Conservation (phyloP, 495 filamentous ascomycete genomes). For the Xylaria sp. region DNA sequence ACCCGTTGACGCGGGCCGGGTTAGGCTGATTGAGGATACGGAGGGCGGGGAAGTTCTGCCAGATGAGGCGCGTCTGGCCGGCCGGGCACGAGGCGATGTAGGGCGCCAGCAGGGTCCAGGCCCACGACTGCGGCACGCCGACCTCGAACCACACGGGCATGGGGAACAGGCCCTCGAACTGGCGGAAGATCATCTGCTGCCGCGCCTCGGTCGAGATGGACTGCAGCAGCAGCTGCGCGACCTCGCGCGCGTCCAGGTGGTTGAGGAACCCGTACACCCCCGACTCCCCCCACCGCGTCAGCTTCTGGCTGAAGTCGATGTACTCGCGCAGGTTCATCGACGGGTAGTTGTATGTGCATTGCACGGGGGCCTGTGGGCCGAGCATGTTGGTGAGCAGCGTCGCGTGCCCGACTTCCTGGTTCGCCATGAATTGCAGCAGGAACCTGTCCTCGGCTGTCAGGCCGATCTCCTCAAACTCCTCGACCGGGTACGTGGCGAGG, state of each 20-base stretch:
- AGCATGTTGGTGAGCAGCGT: conserved; percentile 84
- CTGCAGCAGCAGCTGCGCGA: conserved; percentile 73
- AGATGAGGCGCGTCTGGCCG: conserved; percentile 76
- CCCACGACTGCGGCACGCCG: conserved; percentile 84
- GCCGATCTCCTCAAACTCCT: conserved; percentile 74
- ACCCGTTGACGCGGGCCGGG: conserved; percentile 64
- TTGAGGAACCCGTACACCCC: conserved; percentile 86
- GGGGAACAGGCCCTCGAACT: conserved; percentile 82
- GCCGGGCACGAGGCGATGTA: conserved; percentile 81
- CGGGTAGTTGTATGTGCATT: conserved; percentile 86
- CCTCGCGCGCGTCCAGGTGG: conserved; percentile 80
- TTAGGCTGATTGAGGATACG: conserved; percentile 81
- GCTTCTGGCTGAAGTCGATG: conserved; percentile 85
- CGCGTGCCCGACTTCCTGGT: conserved; percentile 84
- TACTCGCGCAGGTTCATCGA: conserved; percentile 78
- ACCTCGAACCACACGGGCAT: conserved; percentile 87
- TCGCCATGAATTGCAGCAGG: conserved; percentile 83
- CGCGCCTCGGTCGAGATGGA: conserved; percentile 84
- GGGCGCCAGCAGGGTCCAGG: conserved; percentile 84
- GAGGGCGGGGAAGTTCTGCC: conserved; percentile 88
- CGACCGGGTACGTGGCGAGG: conserved; percentile 69
- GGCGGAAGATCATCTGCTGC: conserved; percentile 88
- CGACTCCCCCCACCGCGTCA: conserved; percentile 82
- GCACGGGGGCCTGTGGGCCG: conserved; percentile 71
- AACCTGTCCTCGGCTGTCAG: conserved; percentile 71